These are phyloP conservation scores for Taiwanofungus camphoratus DNA, from an alignment of 1,284 basidiomycete species.

Conservation along the genomic window DNA sequence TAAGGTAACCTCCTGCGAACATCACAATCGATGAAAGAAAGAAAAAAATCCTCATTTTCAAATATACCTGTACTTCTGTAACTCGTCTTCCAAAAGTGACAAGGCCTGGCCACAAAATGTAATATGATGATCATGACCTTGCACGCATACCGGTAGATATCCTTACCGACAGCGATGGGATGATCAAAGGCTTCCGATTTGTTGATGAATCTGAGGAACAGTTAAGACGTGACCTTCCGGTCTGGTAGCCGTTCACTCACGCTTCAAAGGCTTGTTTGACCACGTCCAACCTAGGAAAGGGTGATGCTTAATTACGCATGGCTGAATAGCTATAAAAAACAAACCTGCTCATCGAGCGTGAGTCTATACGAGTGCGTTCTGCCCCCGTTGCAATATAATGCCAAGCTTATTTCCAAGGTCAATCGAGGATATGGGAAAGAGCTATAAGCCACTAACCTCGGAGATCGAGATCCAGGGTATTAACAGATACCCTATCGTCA, in stretches of 20 bases:
- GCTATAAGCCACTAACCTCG: background rate
- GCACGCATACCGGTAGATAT: too few relatives aligned
- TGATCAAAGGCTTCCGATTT: conserved; percentile 10
- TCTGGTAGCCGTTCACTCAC: conserved; percentile 1
- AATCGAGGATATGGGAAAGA: too few relatives aligned
- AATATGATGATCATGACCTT: too few relatives aligned
- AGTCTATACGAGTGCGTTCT: background rate
- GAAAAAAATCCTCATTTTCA: too few relatives aligned
- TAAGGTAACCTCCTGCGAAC: conserved; percentile 3
- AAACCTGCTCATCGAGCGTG: conserved; percentile 8
- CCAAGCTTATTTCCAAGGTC: too few relatives aligned
- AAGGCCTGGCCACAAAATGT: background rate
- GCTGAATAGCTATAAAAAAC: too few relatives aligned
- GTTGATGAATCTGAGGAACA: conserved; percentile 4
- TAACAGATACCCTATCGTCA: background rate
- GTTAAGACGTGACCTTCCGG: background rate
- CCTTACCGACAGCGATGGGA: conserved; percentile 10
- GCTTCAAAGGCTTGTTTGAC: conserved; percentile 13
- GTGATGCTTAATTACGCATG: too few relatives aligned
- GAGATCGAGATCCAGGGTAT: background rate
- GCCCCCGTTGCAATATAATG: background rate
- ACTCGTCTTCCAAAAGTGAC: conserved; percentile 10
- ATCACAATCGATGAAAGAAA: background rate
- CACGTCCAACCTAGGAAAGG: conserved; percentile 5
- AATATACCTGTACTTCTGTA: conserved; percentile 7